phyloP scores from a whole-genome alignment of 148 eudicot genomes.

The Heliamphora exappendiculata region DNA sequence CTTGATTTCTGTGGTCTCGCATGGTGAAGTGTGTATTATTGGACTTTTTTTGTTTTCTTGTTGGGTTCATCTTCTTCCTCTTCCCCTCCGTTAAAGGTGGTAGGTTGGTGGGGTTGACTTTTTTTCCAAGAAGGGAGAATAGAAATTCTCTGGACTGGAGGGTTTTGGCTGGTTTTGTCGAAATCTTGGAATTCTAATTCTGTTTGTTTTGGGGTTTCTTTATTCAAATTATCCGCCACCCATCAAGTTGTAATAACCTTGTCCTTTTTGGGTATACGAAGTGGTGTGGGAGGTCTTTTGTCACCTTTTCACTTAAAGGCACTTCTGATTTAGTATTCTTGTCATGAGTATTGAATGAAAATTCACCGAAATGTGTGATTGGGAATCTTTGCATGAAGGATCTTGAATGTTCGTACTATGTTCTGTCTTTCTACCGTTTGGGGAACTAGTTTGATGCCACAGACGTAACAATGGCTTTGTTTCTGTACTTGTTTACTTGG shows the following conservation, averaged over 20 bases:
- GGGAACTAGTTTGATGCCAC: background rate
- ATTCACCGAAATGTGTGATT: constrained; percentile 5
- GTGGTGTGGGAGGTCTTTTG: background rate
- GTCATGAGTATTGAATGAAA: background rate
- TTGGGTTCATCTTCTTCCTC: constrained; percentile 5
- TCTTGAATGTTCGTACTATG: background rate
- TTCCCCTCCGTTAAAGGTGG: constrained; percentile 37
- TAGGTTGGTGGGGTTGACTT: constrained; percentile 53
- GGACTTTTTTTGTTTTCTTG: constrained; percentile 5
- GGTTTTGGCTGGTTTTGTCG: background rate
- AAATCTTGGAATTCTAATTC: background rate
- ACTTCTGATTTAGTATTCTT: background rate
- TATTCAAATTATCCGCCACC: background rate
- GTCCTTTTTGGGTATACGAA: background rate
- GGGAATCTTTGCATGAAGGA: constrained; percentile 5
- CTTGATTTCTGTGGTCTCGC: background rate
- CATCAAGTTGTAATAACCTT: background rate
- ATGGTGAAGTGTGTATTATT: constrained; percentile 5
- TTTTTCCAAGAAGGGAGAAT: constrained; percentile 2
- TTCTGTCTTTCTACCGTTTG: background rate
- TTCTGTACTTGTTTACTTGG: background rate
- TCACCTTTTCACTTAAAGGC: background rate
- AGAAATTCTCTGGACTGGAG: constrained; percentile 6
- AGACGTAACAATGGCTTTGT: background rate
- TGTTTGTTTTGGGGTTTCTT: background rate